Base-by-base conservation (phyloP, 2,329 filamentous ascomycete species). In the Ophiostoma piceae region DNA sequence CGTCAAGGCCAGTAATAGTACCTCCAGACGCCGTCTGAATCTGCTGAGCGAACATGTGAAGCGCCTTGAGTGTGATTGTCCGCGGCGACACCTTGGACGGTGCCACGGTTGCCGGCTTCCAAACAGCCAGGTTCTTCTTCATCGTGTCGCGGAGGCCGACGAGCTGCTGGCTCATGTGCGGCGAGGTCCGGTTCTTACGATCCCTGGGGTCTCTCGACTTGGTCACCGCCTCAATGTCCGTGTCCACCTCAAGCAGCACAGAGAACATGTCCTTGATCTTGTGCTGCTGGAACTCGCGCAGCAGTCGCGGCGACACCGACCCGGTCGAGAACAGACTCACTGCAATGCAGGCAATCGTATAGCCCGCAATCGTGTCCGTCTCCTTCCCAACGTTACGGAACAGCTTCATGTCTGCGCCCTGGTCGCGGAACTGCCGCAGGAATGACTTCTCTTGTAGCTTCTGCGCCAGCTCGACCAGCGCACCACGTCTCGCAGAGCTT, bases 351-450 rank as follows among this genome's bases (percentile, higher is more conserved):
- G 86, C 79, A 16, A 92, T 82, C 1, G 87, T 80, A 75, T 90
- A 90, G 7, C 87, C 88, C 68, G 84, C 84, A 47, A 90, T 80
- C 29, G 84, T 73, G 76, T 93, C 90, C 1, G 82, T 79, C 75
- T 90, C 86, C 67, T 82, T 81, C 0, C 82, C 83, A 11, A 91
- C 81, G 60, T 86, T 84, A 64, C 85, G 82, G 68, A 92, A 85
- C 19, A 97, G 82, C 39, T 85, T 85, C 69, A 88, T 84, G 72
- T 92, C 90, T 70, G 90, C 87, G 7, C 88, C 87, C 73, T 92
- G 89, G 72, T 93, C 89, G 26, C 90, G 84, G 74, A 97, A 93
- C 72, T 91, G 88, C 22, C 83, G 82, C 37, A 87, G 81, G 74
- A 91, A 93, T 0, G 82, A 82, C 74, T 88, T 88, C 67, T 89